phyloP scores from a whole-genome alignment of 2,329 filamentous ascomycete species.

The Apiospora marii region DNA sequence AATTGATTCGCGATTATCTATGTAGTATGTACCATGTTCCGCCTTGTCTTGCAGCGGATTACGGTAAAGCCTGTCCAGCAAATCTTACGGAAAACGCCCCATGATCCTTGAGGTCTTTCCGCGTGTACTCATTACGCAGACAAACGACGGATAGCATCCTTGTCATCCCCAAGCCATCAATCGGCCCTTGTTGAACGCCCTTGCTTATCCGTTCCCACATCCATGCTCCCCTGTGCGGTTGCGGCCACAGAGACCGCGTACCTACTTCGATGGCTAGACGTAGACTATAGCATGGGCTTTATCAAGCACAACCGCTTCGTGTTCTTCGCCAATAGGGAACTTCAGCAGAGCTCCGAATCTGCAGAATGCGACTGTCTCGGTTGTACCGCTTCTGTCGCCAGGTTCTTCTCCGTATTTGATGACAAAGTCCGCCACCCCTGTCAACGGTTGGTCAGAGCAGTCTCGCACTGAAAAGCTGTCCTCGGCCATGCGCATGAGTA shows the following conservation, averaged over 20 bases:
- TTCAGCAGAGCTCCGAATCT: not conserved
- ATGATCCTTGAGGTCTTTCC: not conserved
- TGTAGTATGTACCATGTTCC: not conserved
- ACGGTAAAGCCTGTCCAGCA: not conserved
- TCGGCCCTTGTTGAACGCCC: not conserved
- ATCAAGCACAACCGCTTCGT: not conserved
- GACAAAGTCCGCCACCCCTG: not conserved
- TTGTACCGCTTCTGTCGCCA: not conserved
- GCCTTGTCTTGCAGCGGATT: not conserved
- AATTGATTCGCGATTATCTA: not conserved
- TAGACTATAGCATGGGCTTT: not conserved
- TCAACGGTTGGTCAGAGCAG: not conserved
- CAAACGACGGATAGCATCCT: not conserved
- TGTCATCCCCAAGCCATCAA: not conserved
- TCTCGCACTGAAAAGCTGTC: not conserved
- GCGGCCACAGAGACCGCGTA: not conserved
- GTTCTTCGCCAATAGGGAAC: not conserved
- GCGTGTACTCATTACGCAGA: not conserved
- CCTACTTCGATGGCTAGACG: not conserved
- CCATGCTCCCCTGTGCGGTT: not conserved
- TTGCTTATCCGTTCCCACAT: not conserved
- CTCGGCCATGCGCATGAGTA: constrained; percentile 3
- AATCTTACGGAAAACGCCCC: not conserved
- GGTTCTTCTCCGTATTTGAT: not conserved
- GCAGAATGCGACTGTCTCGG: not conserved